Evolutionary conservation across 192 early-diverging fungal species (phyloP), one percentile per base, ranked within the genome.

Genomic region (Podila verticillata): DNA sequence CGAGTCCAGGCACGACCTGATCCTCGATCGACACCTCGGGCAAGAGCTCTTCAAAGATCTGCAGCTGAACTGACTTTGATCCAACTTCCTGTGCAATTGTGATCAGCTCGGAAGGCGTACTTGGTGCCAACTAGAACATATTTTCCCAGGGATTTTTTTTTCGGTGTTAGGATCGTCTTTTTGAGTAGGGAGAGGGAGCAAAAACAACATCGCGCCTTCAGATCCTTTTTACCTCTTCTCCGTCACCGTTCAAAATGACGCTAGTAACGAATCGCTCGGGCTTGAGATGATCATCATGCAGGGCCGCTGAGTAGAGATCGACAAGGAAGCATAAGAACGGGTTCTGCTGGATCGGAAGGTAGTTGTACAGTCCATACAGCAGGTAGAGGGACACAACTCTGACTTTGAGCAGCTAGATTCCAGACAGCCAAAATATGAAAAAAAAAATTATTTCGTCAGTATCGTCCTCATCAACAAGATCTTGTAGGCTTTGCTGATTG

Each of bases 341-440:
- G 29, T 80, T 72, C 61, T 68, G 65, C 24, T 80, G 66, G 32
- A 80, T 80, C 19, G 77, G 77, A 5, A 80, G 58, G 31, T 51
- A n/a, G 44, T 68, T 80, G 70, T 80, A 80, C 9, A 80, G 66
- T 72, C 70, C 72, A 61, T 80, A 80, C 1, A 80, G 70, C 36
- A 80, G 62, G 62, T 72, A 80, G 5, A 80, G 60, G 1, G 77
- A 72, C 31, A 47, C 66, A 35, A 80, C 66, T 20, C 77, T 59
- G 20, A 80, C 48, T 66, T 68, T 80, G 65, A 68, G 26, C 13
- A 61, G 59, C 77, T 80, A 63, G 12, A 54, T 49, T 51, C 31
- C 29, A 5, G 22, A 24, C 17, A 56, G 24, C 44, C 22, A 32
- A 24, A 29, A 48, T 35, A 34, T 12, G 12, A 44, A 44, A 15